phyloP scores from a whole-genome alignment of 495 filamentous ascomycete genomes.

The Penicillium turbatum region DNA sequence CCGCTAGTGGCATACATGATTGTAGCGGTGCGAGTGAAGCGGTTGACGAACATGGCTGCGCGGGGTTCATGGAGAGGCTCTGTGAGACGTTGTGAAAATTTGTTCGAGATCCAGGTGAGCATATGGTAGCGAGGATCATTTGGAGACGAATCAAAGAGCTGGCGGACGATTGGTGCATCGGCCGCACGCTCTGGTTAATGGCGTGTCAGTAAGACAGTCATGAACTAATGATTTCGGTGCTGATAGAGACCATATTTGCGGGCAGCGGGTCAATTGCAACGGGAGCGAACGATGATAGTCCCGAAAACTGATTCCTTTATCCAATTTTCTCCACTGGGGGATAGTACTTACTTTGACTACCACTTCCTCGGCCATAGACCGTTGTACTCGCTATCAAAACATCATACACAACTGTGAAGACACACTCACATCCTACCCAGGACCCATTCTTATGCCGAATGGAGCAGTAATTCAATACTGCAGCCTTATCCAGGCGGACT shows the following conservation, averaged over 20 bases:
- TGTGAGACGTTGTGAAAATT: constrained; percentile 65
- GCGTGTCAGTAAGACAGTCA: constrained; percentile 4
- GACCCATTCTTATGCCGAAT: constrained; percentile 64
- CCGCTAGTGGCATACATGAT: constrained; percentile 86
- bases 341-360: constrained; percentile 64
- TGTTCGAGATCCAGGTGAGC: constrained; percentile 77
- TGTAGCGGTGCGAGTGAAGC: constrained; percentile 75
- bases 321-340: not conserved
- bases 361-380: constrained; percentile 64
- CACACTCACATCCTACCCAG: constrained; percentile 83
- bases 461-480: constrained; percentile 74
- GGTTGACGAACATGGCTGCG: constrained; percentile 80
- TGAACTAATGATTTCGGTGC: not conserved
- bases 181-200: constrained; percentile 59
- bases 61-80: constrained; percentile 67
- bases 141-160: constrained; percentile 75
- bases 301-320: not conserved
- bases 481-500: constrained; percentile 77
- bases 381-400: constrained; percentile 82
- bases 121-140: constrained; percentile 87
- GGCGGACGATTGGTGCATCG: constrained; percentile 75
- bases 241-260: not conserved
- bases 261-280: not conserved
- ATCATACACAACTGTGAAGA: constrained; percentile 84
- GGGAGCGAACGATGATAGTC: not conserved